Conservation (phyloP, 1,284 basidiomycete genomes). For the Boletus sp. region DNA sequence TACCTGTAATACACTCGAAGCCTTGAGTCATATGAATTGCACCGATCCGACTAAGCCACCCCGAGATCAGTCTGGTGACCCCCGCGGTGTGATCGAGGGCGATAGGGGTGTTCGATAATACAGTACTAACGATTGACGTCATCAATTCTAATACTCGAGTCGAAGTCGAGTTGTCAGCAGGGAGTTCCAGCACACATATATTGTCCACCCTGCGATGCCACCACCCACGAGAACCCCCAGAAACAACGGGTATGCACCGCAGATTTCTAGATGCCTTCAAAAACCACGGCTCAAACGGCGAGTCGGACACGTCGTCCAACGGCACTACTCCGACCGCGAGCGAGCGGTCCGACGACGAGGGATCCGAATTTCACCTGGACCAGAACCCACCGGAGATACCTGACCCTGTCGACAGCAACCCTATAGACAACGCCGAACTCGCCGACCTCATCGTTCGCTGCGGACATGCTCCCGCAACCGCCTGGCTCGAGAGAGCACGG, state of each 20-base stretch:
- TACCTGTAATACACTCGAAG: not conserved
- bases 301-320: not conserved
- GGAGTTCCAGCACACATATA: not conserved
- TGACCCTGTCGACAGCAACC: constrained; percentile 5
- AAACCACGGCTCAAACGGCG: not conserved
- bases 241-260: constrained; percentile 6
- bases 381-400: constrained; percentile 10
- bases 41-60: not conserved
- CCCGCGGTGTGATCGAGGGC: not conserved
- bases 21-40: not conserved
- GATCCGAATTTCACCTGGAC: not conserved
- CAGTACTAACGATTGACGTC: constrained; percentile 2
- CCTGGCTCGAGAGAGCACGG: constrained; percentile 45
- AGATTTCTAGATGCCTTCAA: constrained; percentile 9
- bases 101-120: not conserved
- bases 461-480: constrained; percentile 41
- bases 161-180: constrained; percentile 1
- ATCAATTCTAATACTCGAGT: constrained; percentile 1
- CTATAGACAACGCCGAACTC: constrained; percentile 23
- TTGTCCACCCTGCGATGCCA: too few relatives aligned
- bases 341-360: constrained; percentile 1
- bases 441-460: constrained; percentile 39
- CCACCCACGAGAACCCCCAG: not conserved
- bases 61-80: too few relatives aligned
- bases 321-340: not conserved